Conservation (phyloP, 164 flowering plant species). For the Saururus chinensis region DNA sequence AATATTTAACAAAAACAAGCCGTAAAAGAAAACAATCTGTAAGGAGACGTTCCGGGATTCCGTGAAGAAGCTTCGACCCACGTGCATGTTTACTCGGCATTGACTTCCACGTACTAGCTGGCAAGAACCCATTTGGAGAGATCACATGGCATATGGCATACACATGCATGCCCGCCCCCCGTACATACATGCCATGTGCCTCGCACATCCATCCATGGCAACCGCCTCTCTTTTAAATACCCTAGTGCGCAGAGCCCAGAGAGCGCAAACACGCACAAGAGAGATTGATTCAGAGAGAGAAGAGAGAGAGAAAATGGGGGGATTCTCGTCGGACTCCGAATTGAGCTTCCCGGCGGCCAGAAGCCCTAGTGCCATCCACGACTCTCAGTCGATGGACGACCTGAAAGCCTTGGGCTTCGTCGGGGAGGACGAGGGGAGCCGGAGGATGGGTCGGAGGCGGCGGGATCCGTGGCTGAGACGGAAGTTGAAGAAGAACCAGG, state of each 20-base stretch:
- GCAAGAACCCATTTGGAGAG: no score
- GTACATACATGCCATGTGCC: no score
- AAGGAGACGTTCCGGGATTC: no score
- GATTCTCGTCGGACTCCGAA: background rate
- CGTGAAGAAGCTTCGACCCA: no score
- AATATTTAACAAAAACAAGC: no score
- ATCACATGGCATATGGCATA: no score
- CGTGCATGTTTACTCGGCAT: no score
- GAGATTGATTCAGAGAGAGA: background rate
- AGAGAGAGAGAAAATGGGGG: background rate
- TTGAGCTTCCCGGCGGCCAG: background rate
- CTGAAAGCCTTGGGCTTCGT: no score
- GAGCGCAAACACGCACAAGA: background rate
- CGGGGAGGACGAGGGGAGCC: no score
- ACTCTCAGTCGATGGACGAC: background rate
- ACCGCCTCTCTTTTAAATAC: background rate
- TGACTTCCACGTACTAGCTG: no score
- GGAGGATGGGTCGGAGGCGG: background rate
- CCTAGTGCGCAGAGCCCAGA: background rate
- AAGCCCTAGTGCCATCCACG: background rate
- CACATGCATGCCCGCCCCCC: no score
- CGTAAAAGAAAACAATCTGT: no score
- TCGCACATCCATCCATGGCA: background rate
- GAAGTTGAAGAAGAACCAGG: conserved; percentile 48
- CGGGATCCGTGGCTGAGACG: conserved; percentile 12